Percentiles rank a stretch among this genome's conserved stretches.
Conservation (phyloP, 2,329 filamentous ascomycete genomes). For the Alternaria longipes region DNA sequence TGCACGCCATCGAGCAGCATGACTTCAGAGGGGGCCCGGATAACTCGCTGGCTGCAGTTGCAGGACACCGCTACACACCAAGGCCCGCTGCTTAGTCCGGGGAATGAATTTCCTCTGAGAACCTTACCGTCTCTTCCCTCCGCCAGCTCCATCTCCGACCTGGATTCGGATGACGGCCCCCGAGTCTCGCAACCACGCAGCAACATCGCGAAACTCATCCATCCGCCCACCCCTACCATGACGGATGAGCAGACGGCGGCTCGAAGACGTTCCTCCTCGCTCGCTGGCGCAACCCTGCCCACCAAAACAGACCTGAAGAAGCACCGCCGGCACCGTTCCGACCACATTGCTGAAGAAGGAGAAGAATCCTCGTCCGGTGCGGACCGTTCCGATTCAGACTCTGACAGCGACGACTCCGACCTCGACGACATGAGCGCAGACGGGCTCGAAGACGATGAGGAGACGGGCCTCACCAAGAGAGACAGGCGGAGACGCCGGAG, state of each 20-base stretch:
- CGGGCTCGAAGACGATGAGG: slow-evolving; percentile 82
- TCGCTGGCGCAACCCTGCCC: slow-evolving; percentile 40
- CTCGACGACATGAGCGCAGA: slow-evolving; percentile 71
- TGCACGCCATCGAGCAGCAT: slow-evolving; percentile 25
- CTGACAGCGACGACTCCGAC: slow-evolving; percentile 62
- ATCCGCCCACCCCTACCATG: slow-evolving; percentile 45
- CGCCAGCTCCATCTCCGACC: slow-evolving; percentile 37
- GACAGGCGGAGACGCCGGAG: slow-evolving; percentile 74
- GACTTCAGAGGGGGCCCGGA: slow-evolving; percentile 33
- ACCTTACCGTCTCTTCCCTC: slow-evolving; percentile 49
- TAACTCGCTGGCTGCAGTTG: slow-evolving; percentile 45
- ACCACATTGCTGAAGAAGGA: slow-evolving; percentile 48
- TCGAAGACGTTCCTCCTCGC: slow-evolving; percentile 48
- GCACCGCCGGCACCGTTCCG: slow-evolving; percentile 40
- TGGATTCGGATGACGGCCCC: slow-evolving; percentile 30
- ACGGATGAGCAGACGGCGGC: slow-evolving; percentile 42
- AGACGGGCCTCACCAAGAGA: slow-evolving; percentile 81
- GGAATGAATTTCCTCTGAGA: slow-evolving; percentile 49
- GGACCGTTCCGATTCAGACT: slow-evolving; percentile 42
- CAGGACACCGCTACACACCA: slow-evolving; percentile 35
- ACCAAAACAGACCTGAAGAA: slow-evolving; percentile 35
- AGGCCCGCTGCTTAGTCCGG: slow-evolving; percentile 43
- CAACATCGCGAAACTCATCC: slow-evolving; percentile 40
- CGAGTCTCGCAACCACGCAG: slow-evolving; percentile 22
- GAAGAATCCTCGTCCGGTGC: slow-evolving; percentile 40